Conservation (phyloP, 805 yeast genomes). For the Grigorovia humatica region DNA sequence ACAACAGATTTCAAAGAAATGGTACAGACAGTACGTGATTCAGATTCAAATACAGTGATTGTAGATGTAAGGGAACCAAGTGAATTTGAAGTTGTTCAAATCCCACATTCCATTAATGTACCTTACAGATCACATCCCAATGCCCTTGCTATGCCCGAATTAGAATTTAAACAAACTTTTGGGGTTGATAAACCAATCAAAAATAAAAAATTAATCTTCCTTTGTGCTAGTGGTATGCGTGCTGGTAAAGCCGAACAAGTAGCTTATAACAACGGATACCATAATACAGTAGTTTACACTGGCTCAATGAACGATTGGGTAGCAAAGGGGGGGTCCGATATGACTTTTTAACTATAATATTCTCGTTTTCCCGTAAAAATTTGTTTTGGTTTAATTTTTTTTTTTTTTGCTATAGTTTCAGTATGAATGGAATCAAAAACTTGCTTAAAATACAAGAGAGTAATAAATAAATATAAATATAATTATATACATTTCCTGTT, state of each 20-base stretch:
- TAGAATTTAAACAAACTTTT: slow-evolving; percentile 61
- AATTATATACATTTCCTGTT: no score
- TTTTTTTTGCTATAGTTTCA: neutral
- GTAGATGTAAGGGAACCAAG: slow-evolving; percentile 84
- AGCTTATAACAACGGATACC: slow-evolving; percentile 75
- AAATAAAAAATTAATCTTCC: slow-evolving; percentile 60
- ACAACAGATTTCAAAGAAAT: slow-evolving; percentile 43
- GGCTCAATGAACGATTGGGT: slow-evolving; percentile 85
- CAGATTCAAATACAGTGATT: slow-evolving; percentile 39
- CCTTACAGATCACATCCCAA: slow-evolving; percentile 82
- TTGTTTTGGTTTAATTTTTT: no score
- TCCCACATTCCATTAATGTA: slow-evolving; percentile 74
- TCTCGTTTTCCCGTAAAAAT: no score
- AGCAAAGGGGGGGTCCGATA: slow-evolving; percentile 19
- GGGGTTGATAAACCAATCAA: slow-evolving; percentile 63
- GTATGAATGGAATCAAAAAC: neutral
- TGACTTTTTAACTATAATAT: slow-evolving; percentile 6
- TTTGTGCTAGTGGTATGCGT: slow-evolving; percentile 82
- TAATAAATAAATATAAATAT: no score
- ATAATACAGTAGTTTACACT: slow-evolving; percentile 60
- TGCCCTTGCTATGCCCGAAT: slow-evolving; percentile 60
- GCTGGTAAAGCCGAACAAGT: slow-evolving; percentile 72
- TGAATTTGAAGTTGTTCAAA: slow-evolving; percentile 57
- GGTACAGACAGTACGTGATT: slow-evolving; percentile 33
- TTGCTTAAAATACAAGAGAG: no score